These are phyloP conservation scores for Hypoxylon sp. DNA, from an alignment of 2,329 filamentous ascomycete genomes.

Conservation along the genomic window DNA sequence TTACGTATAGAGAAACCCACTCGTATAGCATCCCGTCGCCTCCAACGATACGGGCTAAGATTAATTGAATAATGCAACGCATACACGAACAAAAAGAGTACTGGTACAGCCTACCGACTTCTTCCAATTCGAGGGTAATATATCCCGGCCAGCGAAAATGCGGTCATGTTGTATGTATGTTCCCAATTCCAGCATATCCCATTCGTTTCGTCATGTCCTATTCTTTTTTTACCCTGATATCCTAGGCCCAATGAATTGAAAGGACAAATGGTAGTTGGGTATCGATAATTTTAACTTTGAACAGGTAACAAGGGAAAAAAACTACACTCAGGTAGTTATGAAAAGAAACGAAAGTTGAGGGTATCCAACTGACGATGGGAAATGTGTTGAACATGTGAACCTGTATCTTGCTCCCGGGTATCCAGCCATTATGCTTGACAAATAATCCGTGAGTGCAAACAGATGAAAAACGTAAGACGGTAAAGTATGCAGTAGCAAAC, in stretches of 20 bases:
- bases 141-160: conserved; percentile 38
- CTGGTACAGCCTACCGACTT: conserved; percentile 42
- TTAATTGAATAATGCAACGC: conserved; percentile 36
- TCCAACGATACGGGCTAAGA: conserved; percentile 9
- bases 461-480: conserved; percentile 42
- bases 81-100: conserved; percentile 40
- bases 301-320: conserved; percentile 31
- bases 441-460: conserved; percentile 38
- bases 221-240: conserved; percentile 44
- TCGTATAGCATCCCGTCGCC: conserved; percentile 29
- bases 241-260: conserved; percentile 36
- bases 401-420: conserved; percentile 35
- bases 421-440: conserved; percentile 29
- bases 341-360: conserved; percentile 32
- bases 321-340: conserved; percentile 17
- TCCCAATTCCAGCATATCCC: conserved; percentile 35
- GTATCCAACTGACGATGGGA: conserved; percentile 41
- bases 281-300: conserved; percentile 38
- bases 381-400: conserved; percentile 44
- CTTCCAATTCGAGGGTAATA: conserved; percentile 31
- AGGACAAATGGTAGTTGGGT: conserved; percentile 39
- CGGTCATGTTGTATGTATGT: conserved; percentile 40
- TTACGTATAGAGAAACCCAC: conserved; percentile 18
- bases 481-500: conserved; percentile 33
- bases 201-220: conserved; percentile 35